Conservation (phyloP, 371 early-diverging fungal genomes). For the Dinochytrium kinnereticum region DNA sequence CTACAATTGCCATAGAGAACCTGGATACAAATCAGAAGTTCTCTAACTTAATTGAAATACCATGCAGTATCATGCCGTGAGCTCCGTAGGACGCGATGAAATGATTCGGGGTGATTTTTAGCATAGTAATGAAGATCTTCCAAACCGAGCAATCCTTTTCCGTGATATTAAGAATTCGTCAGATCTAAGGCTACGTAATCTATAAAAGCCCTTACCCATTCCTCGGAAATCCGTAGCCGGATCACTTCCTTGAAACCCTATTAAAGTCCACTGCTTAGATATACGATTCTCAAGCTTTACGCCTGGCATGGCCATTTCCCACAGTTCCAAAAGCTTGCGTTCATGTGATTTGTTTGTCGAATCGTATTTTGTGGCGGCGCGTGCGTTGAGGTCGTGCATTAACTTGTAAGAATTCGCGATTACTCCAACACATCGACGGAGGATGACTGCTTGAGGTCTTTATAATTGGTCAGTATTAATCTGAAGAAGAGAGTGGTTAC, state of each 20-base stretch:
- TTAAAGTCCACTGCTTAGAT: slow-evolving; percentile 72
- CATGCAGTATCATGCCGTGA: slow-evolving; percentile 59
- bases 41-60: slow-evolving; percentile 21
- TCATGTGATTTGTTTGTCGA: slow-evolving; percentile 67
- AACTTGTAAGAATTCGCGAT: slow-evolving; percentile 64
- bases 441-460: slow-evolving; percentile 64
- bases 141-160: slow-evolving; percentile 69
- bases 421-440: slow-evolving; percentile 56
- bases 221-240: slow-evolving; percentile 89
- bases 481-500: background rate
- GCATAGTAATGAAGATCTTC: slow-evolving; percentile 78
- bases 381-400: slow-evolving; percentile 62
- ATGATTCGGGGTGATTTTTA: slow-evolving; percentile 60
- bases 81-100: slow-evolving; percentile 57
- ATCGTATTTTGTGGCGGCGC: slow-evolving; percentile 73
- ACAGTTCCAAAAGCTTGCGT: slow-evolving; percentile 70
- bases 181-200: background rate
- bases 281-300: slow-evolving; percentile 57
- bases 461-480: background rate
- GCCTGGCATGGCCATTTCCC: slow-evolving; percentile 70
- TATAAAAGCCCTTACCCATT: slow-evolving; percentile 69
- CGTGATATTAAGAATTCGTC: background rate
- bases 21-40: slow-evolving; percentile 32
- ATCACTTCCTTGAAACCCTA: slow-evolving; percentile 85
- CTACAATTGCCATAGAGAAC: slow-evolving; percentile 84